Evolutionary conservation across 768 basidiomycete genomes (phyloP), one percentile per base, ranked within the genome.

Genomic region (Boletus pseudo-olivaceus): DNA sequence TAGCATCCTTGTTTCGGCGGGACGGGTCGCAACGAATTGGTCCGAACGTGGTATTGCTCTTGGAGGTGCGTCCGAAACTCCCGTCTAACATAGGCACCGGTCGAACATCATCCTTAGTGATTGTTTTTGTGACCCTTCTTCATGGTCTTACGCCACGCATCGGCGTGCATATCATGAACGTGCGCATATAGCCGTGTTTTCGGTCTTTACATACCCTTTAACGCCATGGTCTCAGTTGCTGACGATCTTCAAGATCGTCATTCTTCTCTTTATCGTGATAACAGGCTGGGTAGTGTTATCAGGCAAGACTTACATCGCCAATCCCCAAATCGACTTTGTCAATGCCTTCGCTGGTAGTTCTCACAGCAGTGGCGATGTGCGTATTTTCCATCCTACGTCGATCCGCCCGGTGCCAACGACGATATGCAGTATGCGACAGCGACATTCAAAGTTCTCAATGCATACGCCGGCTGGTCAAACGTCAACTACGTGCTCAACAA

Each of bases 221-320:
- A 82, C 7, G 46, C 32, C 0, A 20, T 1, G 0, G 1, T 12
- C 26, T 11, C 15, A 65, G 82, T 62, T 67, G 12, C 67, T 84
- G 43, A 77, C 79, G 32, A 55, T 80, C 30, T 82, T 83, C 73
- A 84, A 84, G 64, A 78, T 80, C 10, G 53, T 71, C 20, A 79
- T 84, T 46, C 70, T 84, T 0, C 27, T 80, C n/a, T 76, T 84
- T 56, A 67, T 87, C 42, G 77, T 82, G 2, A 67, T 84, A 46
- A 78, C 82, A 12, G 82, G 83, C 4, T 79, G 82, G 72, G 80
- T 80, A 19, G 85, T 87, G 7, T 75, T 87, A 12, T 77, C 78
- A 7, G 85, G 83, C 0, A 71, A 76, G 50, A 85, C 82, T 3
- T 73, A 72, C 9, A 75, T 87, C 26, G 32, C 74, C 42, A 78